phyloP scores from a whole-genome alignment of 441 rosid species.

The Jatropha podagrica region DNA sequence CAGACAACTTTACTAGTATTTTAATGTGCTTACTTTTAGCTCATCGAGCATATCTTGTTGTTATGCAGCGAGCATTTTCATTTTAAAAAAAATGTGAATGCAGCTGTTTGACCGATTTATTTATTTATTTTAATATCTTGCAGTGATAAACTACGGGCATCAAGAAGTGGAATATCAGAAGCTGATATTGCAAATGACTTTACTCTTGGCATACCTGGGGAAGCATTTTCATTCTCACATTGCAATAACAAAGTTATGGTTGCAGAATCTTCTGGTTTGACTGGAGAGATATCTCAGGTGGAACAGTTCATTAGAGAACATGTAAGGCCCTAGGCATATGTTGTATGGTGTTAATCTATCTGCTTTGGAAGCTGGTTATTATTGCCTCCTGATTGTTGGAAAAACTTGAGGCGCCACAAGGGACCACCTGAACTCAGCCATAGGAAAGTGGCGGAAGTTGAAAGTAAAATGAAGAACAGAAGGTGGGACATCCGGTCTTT shows the following conservation, averaged over 20 bases:
- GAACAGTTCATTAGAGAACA: constrained; percentile 75
- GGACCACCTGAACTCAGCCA: not conserved
- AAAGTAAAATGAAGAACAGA: not conserved
- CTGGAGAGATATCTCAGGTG: constrained; percentile 58
- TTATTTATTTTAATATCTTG: constrained; percentile 11
- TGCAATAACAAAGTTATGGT: constrained; percentile 72
- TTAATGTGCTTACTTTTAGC: not conserved
- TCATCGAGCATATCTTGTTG: not conserved
- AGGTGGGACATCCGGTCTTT: not conserved
- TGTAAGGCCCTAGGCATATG: constrained; percentile 53
- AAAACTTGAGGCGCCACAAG: not conserved
- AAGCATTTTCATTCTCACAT: constrained; percentile 66
- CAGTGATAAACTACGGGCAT: constrained; percentile 79
- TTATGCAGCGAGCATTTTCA: not conserved
- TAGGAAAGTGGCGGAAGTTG: not conserved
- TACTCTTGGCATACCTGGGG: constrained; percentile 72
- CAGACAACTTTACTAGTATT: not conserved
- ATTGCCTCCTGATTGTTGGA: not conserved
- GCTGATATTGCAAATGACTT: constrained; percentile 84
- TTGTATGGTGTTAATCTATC: not conserved
- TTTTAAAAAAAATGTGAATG: not conserved
- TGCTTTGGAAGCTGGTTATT: constrained; percentile 8
- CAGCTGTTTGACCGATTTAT: constrained; percentile 6
- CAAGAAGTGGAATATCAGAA: constrained; percentile 69
- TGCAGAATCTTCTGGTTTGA: constrained; percentile 78